These are phyloP conservation scores for Boletus reticulatus DNA, from an alignment of 768 basidiomycete species.

Conservation along the genomic window DNA sequence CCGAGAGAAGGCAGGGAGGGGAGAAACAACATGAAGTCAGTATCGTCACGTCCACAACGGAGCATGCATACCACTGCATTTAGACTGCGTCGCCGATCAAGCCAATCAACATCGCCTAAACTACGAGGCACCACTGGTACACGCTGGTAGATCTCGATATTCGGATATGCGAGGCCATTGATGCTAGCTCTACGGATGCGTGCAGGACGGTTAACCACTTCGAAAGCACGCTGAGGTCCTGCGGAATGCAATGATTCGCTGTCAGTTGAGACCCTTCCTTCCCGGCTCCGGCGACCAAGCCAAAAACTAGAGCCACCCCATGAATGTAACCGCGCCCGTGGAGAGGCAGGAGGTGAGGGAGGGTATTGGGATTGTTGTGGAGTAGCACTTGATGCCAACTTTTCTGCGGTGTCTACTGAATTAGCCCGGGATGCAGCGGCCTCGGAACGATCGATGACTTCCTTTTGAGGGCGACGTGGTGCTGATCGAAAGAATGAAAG, in stretches of 20 bases:
- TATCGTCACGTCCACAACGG: slow-evolving; percentile 12
- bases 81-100: slow-evolving; percentile 68
- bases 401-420: slow-evolving; percentile 42
- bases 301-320: slow-evolving; percentile 40
- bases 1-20: neutral
- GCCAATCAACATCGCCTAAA: slow-evolving; percentile 76
- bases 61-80: slow-evolving; percentile 59
- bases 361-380: slow-evolving; percentile 31
- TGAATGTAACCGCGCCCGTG: slow-evolving; percentile 34
- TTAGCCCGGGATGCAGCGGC: slow-evolving; percentile 30
- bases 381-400: slow-evolving; percentile 31
- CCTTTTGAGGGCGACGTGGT: slow-evolving; percentile 15
- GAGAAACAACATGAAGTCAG: slow-evolving; percentile 19
- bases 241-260: slow-evolving; percentile 36
- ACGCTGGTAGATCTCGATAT: slow-evolving; percentile 47
- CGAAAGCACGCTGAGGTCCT: slow-evolving; percentile 40
- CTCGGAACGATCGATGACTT: slow-evolving; percentile 23
- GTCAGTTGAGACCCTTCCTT: slow-evolving; percentile 40
- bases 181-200: slow-evolving; percentile 53
- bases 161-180: slow-evolving; percentile 39
- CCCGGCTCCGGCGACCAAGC: slow-evolving; percentile 33
- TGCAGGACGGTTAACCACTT: slow-evolving; percentile 49
- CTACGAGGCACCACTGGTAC: slow-evolving; percentile 47
- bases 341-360: slow-evolving; percentile 31
- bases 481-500: slow-evolving; percentile 21